Conservation (phyloP, 75 land plant species). For the Cunninghamia lanceolata region DNA sequence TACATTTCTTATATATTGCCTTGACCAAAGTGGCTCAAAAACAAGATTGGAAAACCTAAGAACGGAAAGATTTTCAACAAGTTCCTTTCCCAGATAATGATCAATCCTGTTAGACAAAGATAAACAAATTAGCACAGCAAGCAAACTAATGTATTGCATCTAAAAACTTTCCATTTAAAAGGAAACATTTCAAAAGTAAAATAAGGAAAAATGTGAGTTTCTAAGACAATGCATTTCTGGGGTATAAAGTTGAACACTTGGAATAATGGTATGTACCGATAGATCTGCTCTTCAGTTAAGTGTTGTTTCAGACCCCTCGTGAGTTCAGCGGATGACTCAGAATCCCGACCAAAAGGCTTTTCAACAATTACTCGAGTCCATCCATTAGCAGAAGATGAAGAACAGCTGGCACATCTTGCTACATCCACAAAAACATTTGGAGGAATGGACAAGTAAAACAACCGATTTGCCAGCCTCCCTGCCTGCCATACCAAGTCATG, state of each 20-base stretch:
- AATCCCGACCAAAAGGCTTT: slow-evolving; percentile 96
- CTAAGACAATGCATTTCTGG: slow-evolving; percentile 3
- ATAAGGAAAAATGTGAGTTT: background rate
- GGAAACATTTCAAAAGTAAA: background rate
- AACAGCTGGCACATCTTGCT: slow-evolving; percentile 81
- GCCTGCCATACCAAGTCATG: slow-evolving; percentile 38
- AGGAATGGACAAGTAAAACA: slow-evolving; percentile 90
- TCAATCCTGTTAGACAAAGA: slow-evolving; percentile 72
- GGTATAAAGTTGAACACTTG: slow-evolving; percentile 11
- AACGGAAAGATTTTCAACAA: slow-evolving; percentile 93
- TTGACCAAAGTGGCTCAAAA: slow-evolving; percentile 98
- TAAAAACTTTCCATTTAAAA: background rate
- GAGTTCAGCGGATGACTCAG: slow-evolving; percentile 91
- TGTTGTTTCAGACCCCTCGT: slow-evolving; percentile 79
- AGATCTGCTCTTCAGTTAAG: slow-evolving; percentile 87
- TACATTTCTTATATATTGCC: slow-evolving; percentile 94
- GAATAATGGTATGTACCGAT: slow-evolving; percentile 41
- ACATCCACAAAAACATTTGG: slow-evolving; percentile 92
- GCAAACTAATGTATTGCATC: background rate
- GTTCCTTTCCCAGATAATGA: slow-evolving; percentile 94
- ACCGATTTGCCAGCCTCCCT: slow-evolving; percentile 78
- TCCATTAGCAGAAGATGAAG: slow-evolving; percentile 79
- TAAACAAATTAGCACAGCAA: background rate
- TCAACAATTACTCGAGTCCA: slow-evolving; percentile 98
- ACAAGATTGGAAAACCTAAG: slow-evolving; percentile 95